Base-by-base conservation (phyloP, 805 yeast species). In the Starmerella apicola region DNA sequence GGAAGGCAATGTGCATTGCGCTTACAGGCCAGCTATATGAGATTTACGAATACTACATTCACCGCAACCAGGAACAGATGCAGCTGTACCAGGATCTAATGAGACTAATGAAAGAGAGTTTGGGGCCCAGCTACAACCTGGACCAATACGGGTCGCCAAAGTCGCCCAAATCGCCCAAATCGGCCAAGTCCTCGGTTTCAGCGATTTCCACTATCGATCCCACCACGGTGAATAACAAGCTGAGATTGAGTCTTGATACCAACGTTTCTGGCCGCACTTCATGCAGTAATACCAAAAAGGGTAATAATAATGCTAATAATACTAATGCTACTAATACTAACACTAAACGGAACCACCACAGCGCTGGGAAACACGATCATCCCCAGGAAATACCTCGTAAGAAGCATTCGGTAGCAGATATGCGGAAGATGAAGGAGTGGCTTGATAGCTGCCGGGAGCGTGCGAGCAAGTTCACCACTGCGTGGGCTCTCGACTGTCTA, bases 401-500 rank as follows among this genome's bases (percentile, higher is more conserved):
- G 18, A 16, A 13, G 19, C 13, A 30, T 12, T 17, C 23, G 9
- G 18, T 15, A 15, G 27, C 32, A 12, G 39, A 34, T 29, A 7
- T 18, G 20, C 21, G 19, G 15, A 36, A 38, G 22, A 27, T 44
- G 1, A 15, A 19, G 2, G 24, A 30, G 3, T 65, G 70, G 70
- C 52, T 65, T 10, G 35, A 47, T 4, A 55, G 53, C 23, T 54
- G 66, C 34, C 43, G 49, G 12, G 47, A 42, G 19, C 46, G 56
- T 16, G 54, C 58, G 12, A 44, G 51, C 30, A 32, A 42, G 9
- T 37, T 45, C 23, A 59, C 67, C 3, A 56, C 58, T 1, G 62
- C 65, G 1, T 61, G 68, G 65, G 58, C 66, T 19, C 49, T 67
- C 31, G 67, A 65, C 34, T 51, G 63, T 4, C 51, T 69, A 25